Evolutionary conservation across 352 stramenopile species (phyloP).

Genomic region (Thalassiosira sp.): DNA sequence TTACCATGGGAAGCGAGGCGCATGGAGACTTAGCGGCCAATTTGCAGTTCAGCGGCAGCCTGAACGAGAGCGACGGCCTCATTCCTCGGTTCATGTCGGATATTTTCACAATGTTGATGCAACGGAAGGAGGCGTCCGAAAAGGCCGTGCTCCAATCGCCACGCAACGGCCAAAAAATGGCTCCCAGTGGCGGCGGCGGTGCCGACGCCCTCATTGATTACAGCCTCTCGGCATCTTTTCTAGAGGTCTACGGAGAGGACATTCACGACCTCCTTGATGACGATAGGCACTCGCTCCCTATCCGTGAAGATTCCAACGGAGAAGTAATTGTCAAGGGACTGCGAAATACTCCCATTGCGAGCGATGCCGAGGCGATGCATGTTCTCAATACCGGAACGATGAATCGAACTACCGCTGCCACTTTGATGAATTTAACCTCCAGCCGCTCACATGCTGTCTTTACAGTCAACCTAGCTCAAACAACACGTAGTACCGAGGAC

Average conservation of each 20-base stretch:
- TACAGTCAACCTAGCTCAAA: slow-evolving; percentile 88
- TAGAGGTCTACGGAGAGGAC: slow-evolving; percentile 98
- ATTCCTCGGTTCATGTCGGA: slow-evolving; percentile 80
- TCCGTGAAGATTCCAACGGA: slow-evolving; percentile 73
- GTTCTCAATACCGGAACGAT: slow-evolving; percentile 78
- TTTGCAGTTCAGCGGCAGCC: slow-evolving; percentile 15
- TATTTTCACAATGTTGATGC: slow-evolving; percentile 78
- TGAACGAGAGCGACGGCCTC: slow-evolving; percentile 40
- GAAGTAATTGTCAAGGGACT: slow-evolving; percentile 72
- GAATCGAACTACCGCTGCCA: slow-evolving; percentile 91
- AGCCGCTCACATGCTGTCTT: slow-evolving; percentile 97
- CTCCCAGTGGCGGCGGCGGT: no score
- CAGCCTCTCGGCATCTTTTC: slow-evolving; percentile 80
- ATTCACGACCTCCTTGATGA: slow-evolving; percentile 92
- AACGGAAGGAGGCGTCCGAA: slow-evolving; percentile 49
- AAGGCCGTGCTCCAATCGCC: slow-evolving; percentile 16
- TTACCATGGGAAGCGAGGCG: slow-evolving; percentile 86
- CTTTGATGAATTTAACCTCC: slow-evolving; percentile 96
- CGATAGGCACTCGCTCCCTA: slow-evolving; percentile 70
- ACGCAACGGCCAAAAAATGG: neutral
- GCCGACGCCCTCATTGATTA: slow-evolving; percentile 65
- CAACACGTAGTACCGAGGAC: slow-evolving; percentile 73
- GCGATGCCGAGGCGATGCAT: slow-evolving; percentile 59
- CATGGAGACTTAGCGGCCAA: slow-evolving; percentile 5
- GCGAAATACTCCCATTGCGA: slow-evolving; percentile 44